Conservation (phyloP, 1,284 basidiomycete species). For the Leccinum insolens region DNA sequence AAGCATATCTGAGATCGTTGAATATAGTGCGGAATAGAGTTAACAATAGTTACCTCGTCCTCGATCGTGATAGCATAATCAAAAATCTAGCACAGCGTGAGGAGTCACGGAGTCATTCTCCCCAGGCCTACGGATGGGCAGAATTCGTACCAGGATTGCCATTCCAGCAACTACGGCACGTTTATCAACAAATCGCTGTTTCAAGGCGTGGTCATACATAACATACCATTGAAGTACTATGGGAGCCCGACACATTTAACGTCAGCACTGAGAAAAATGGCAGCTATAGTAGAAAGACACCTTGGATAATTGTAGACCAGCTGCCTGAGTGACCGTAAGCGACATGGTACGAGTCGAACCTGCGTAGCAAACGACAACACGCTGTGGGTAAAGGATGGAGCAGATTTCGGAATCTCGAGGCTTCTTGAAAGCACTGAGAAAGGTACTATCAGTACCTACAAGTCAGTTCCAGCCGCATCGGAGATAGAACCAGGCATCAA, state of each 20-base stretch:
- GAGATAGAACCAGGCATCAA: not conserved
- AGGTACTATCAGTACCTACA: not conserved
- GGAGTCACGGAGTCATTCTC: not conserved
- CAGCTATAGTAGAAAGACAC: not conserved
- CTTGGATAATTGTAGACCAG: conserved; percentile 1
- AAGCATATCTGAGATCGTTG: not conserved
- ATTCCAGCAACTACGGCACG: not conserved
- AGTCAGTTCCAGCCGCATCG: not conserved
- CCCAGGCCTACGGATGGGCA: not conserved
- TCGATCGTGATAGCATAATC: conserved; percentile 3
- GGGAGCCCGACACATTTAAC: no score
- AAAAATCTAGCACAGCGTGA: not conserved
- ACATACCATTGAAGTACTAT: conserved; percentile 3
- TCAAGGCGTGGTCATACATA: not conserved
- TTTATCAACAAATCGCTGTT: not conserved
- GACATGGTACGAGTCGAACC: not conserved
- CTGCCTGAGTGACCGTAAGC: not conserved
- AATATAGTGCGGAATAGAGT: not conserved
- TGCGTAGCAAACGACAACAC: not conserved
- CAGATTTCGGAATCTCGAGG: not conserved
- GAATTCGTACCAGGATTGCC: not conserved
- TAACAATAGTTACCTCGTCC: not conserved
- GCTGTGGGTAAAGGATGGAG: not conserved
- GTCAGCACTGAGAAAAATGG: not conserved
- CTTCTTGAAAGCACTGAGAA: not conserved